Evolutionary conservation across 2,329 filamentous ascomycete genomes (phyloP).

Genomic region (Aspergillus sp.): DNA sequence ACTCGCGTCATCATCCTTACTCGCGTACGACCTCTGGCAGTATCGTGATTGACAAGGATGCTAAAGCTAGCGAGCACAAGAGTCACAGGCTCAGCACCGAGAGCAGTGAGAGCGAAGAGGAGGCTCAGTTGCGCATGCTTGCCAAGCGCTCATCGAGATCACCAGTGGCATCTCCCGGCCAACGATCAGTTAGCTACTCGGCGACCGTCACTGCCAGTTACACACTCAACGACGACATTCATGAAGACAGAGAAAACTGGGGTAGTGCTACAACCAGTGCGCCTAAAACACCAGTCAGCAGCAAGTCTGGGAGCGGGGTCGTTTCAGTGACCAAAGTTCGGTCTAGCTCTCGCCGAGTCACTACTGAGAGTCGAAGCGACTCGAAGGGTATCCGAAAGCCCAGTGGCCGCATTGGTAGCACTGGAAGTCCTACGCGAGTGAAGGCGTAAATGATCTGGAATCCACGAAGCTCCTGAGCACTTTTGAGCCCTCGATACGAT

Average conservation of each 20-base stretch:
- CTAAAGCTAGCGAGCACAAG: conserved; percentile 42
- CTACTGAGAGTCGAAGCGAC: conserved; percentile 45
- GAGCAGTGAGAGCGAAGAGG: conserved; percentile 75
- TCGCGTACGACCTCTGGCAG: conserved; percentile 58
- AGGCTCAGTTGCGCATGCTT: conserved; percentile 76
- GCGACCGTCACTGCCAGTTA: conserved; percentile 74
- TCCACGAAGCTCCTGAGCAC: conserved; percentile 7
- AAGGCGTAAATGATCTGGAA: conserved; percentile 20
- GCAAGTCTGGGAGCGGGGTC: conserved; percentile 57
- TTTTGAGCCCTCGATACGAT: conserved; percentile 22
- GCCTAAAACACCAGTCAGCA: conserved; percentile 59
- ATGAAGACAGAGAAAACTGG: conserved; percentile 73
- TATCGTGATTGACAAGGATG: conserved; percentile 44
- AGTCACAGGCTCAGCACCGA: conserved; percentile 64
- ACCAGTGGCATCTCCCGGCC: conserved; percentile 65
- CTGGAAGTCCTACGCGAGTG: conserved; percentile 40
- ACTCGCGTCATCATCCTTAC: conserved; percentile 75
- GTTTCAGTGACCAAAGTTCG: conserved; percentile 68
- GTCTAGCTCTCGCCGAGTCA: conserved; percentile 53
- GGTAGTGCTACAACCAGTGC: conserved; percentile 36
- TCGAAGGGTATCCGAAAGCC: conserved; percentile 50
- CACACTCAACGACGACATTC: conserved; percentile 63
- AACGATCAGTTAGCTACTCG: conserved; percentile 75
- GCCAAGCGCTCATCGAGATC: conserved; percentile 68
- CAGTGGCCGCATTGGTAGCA: conserved; percentile 52